phyloP scores from a whole-genome alignment of 2,329 filamentous ascomycete genomes.

The Harringtonia lauricola region DNA sequence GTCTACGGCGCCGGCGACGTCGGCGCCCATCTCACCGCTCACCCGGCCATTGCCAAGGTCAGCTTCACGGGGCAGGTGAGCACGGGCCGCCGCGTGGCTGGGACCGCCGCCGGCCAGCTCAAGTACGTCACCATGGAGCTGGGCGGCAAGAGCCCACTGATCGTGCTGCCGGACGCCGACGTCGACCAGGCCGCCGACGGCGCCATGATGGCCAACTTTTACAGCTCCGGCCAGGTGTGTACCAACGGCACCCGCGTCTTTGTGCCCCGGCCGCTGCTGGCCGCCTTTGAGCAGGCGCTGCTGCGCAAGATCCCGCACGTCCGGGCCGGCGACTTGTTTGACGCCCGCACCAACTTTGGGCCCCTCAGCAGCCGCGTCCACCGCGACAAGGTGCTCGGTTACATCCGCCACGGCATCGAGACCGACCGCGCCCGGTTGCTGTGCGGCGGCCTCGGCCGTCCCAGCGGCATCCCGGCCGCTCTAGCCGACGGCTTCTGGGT shows the following conservation, averaged over 20 bases:
- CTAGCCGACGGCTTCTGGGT: conserved; percentile 68
- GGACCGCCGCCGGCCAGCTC: conserved; percentile 44
- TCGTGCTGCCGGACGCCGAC: conserved; percentile 72
- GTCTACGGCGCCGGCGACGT: conserved; percentile 26
- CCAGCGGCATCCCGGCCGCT: conserved; percentile 35
- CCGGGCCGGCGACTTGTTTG: conserved; percentile 62
- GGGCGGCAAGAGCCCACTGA: conserved; percentile 51
- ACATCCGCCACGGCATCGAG: conserved; percentile 66
- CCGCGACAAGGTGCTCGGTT: conserved; percentile 64
- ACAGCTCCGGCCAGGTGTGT: conserved; percentile 82
- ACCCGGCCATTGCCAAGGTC: conserved; percentile 45
- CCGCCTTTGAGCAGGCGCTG: conserved; percentile 29
- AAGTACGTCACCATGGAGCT: conserved; percentile 65
- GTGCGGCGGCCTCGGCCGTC: conserved; percentile 48
- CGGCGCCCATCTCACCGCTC: conserved; percentile 10
- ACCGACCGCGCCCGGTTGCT: conserved; percentile 64
- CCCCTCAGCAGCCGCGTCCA: conserved; percentile 68
- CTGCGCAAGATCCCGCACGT: conserved; percentile 59
- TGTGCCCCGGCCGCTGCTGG: conserved; percentile 55
- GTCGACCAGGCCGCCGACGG: conserved; percentile 74
- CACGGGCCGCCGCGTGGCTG: conserved; percentile 54
- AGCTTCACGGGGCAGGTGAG: conserved; percentile 60
- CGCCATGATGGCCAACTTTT: conserved; percentile 92
- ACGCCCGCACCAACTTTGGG: conserved; percentile 68
- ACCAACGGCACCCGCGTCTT: conserved; percentile 89